Percentiles rank a stretch among this genome's conserved stretches.
Evolutionary conservation across 805 yeast species (phyloP).

Genomic region (Blastobotrys attinorum): DNA sequence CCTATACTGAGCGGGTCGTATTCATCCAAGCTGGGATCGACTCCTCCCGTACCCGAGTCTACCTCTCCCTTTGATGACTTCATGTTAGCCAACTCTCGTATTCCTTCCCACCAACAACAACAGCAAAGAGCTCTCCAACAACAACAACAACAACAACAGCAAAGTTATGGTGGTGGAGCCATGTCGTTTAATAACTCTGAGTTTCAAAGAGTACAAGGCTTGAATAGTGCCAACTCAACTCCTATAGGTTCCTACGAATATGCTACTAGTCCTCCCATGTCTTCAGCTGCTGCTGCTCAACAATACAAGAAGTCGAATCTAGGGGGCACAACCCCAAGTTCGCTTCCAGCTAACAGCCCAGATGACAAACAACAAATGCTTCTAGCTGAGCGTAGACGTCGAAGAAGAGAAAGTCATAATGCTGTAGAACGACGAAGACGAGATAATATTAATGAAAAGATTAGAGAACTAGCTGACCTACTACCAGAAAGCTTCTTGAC

Average conservation of each 20-base stretch:
- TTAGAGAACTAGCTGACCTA: constrained; percentile 70
- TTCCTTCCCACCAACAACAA: constrained; percentile 5
- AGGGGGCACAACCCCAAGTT: constrained; percentile 2
- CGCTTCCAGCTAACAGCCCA: constrained; percentile 9
- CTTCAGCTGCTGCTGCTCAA: not conserved
- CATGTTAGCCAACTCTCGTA: constrained; percentile 9
- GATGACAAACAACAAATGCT: constrained; percentile 15
- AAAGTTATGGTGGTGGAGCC: too few species aligned
- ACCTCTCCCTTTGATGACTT: constrained; percentile 26
- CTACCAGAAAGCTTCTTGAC: constrained; percentile 49
- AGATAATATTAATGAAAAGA: constrained; percentile 82
- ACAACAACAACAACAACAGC: constrained; percentile 5
- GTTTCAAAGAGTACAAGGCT: not conserved
- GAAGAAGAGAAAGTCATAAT: constrained; percentile 85
- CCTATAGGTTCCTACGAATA: constrained; percentile 2
- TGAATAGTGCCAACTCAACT: not conserved
- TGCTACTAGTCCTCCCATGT: constrained; percentile 1
- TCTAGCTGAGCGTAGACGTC: constrained; percentile 52
- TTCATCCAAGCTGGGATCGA: constrained; percentile 10
- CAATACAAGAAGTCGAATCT: not conserved
- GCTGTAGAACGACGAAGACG: constrained; percentile 91
- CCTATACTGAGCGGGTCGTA: constrained; percentile 1
- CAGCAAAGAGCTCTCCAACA: constrained; percentile 5
- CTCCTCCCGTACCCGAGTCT: constrained; percentile 23
- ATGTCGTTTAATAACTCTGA: constrained; percentile 9